phyloP scores from a whole-genome alignment of 1,284 basidiomycete species.

The Puccinia polysora region DNA sequence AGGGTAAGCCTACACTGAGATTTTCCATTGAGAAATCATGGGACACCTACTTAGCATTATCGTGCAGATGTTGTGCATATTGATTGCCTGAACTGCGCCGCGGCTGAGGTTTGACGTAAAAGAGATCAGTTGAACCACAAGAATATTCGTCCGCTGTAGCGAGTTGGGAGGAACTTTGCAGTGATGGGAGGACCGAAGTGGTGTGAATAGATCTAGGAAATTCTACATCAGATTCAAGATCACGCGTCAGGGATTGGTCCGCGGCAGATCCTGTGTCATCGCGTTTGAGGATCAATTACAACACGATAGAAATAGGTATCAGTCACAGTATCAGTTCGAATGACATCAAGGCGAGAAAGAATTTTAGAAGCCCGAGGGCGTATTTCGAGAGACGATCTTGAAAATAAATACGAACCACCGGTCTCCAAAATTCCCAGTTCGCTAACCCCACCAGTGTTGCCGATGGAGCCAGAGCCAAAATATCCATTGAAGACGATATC shows the following conservation, averaged over 20 bases:
- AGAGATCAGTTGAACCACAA: neutral
- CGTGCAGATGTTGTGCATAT: too few relatives aligned
- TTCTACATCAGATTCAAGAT: neutral
- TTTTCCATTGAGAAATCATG: too few relatives aligned
- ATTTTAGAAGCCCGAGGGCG: neutral
- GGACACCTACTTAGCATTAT: too few relatives aligned
- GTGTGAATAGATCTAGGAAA: neutral
- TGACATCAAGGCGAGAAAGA: neutral
- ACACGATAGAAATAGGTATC: too few relatives aligned
- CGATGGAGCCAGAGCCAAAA: slow-evolving; percentile 14
- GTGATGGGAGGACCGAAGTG: neutral
- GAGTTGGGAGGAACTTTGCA: neutral
- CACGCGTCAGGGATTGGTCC: too few relatives aligned
- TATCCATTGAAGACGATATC: slow-evolving; percentile 20
- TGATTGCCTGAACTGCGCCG: neutral
- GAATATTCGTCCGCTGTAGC: neutral
- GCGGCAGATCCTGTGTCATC: too few relatives aligned
- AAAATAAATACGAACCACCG: neutral
- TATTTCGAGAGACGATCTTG: neutral
- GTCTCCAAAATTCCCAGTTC: slow-evolving; percentile 23
- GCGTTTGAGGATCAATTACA: too few relatives aligned
- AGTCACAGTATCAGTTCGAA: too few relatives aligned
- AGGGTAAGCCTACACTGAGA: too few relatives aligned
- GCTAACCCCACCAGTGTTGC: slow-evolving; percentile 27
- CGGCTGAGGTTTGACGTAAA: slow-evolving; percentile 9